Evolutionary conservation across 441 rosid species (phyloP).

Genomic region (Pelargonium cotyledonis): DNA sequence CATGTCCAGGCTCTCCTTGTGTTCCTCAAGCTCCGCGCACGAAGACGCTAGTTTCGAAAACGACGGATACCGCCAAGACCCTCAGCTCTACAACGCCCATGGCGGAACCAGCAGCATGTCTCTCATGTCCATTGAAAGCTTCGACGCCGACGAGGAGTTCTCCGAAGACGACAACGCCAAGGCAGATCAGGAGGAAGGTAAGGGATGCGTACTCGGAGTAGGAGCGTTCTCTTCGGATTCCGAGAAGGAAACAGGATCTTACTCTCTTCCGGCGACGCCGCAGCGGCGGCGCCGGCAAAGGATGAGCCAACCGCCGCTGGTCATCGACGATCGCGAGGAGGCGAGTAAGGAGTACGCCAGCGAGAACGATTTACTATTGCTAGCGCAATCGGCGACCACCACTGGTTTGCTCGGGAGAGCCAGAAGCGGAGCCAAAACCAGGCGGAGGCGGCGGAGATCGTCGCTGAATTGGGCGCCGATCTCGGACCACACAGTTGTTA

Average conservation of each 20-base stretch:
- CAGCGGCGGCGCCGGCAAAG: constrained; percentile 34
- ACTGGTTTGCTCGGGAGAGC: no score
- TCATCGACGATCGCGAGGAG: constrained; percentile 12
- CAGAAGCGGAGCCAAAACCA: constrained; percentile 15
- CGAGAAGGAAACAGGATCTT: constrained; percentile 37
- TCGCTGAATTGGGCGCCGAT: no score
- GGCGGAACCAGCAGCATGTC: constrained; percentile 18
- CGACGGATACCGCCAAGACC: no score
- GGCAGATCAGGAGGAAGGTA: constrained; percentile 20
- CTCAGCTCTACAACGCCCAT: no score
- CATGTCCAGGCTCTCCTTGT: neutral
- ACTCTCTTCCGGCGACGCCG: constrained; percentile 53
- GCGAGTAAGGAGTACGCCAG: constrained; percentile 54
- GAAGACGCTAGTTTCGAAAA: no score
- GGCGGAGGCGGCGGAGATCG: constrained; percentile 17
- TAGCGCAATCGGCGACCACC: no score
- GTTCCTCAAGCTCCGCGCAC: neutral
- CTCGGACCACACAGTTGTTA: no score
- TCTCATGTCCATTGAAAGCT: constrained; percentile 46
- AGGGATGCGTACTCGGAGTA: no score
- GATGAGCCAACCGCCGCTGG: no score
- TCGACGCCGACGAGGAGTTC: constrained; percentile 62
- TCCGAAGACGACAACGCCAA: constrained; percentile 44
- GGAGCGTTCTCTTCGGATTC: constrained; percentile 62
- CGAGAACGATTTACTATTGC: constrained; percentile 39